Percentiles rank a stretch among this genome's conserved stretches.
Conservation (phyloP, 169 alveolate species). For the Ichthyophthirius multifiliis region DNA sequence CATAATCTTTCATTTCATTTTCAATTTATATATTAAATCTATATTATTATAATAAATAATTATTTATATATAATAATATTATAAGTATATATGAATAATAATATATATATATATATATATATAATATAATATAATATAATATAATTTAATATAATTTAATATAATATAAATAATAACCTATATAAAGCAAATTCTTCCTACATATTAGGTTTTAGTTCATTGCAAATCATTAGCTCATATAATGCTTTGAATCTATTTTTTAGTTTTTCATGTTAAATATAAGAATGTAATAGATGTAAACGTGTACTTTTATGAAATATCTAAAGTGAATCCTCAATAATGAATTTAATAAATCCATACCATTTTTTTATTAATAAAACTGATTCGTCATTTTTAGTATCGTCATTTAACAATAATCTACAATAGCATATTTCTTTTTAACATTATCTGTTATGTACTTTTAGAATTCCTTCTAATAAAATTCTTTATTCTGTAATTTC, state of each 20-base stretch:
- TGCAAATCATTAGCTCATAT: neutral
- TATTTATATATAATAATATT: too few species aligned
- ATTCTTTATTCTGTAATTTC: conserved; percentile 1
- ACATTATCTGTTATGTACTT: conserved; percentile 17
- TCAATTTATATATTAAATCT: conserved; percentile 1
- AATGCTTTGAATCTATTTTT: conserved; percentile 23
- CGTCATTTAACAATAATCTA: neutral
- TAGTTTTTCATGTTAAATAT: conserved; percentile 20
- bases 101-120: too few species aligned
- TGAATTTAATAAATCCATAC: conserved; percentile 1
- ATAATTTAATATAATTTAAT: too few species aligned
- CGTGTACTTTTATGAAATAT: conserved; percentile 12
- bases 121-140: too few species aligned
- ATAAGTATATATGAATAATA: too few species aligned
- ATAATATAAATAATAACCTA: neutral
- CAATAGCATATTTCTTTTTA: conserved; percentile 12
- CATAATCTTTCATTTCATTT: conserved; percentile 17
- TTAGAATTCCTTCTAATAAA: conserved; percentile 19
- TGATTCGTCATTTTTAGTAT: conserved; percentile 8
- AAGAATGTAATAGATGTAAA: neutral
- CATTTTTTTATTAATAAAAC: neutral
- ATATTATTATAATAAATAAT: neutral
- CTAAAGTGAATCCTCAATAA: conserved; percentile 6
- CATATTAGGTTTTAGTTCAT: conserved; percentile 4
- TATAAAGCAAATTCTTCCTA: conserved; percentile 17